Conservation (phyloP, 1,284 basidiomycete species). For the Marasmius sp. region DNA sequence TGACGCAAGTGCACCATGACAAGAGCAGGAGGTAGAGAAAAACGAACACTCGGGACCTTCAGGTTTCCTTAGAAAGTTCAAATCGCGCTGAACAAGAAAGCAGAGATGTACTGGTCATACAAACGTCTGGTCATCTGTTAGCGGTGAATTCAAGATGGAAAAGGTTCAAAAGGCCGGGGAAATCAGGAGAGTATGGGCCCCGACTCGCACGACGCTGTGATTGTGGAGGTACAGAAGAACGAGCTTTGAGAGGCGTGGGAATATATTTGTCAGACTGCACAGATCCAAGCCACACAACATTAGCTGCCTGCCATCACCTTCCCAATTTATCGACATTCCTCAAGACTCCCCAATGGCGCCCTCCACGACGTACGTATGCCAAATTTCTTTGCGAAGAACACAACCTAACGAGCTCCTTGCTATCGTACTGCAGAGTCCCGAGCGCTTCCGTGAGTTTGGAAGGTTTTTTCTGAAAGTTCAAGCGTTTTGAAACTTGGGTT, state of each 20-base stretch:
- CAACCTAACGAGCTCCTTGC: slow-evolving; percentile 15
- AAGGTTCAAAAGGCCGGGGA: no score
- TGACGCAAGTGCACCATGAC: no score
- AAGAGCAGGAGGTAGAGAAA: no score
- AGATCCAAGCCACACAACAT: slow-evolving; percentile 40
- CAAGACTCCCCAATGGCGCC: slow-evolving; percentile 61
- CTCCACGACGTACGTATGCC: slow-evolving; percentile 62
- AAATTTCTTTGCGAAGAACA: neutral
- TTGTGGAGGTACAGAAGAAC: no score
- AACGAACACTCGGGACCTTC: no score
- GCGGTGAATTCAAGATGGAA: no score
- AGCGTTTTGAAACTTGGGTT: slow-evolving; percentile 13
- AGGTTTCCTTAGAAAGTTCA: no score
- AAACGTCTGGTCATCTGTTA: no score
- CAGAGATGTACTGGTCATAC: no score
- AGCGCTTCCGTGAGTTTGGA: slow-evolving; percentile 63
- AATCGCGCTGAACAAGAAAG: no score
- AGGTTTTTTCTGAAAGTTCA: slow-evolving; percentile 14
- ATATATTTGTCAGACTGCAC: slow-evolving; percentile 44
- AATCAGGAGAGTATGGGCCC: no score
- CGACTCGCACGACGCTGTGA: no score
- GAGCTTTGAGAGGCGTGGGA: slow-evolving; percentile 26
- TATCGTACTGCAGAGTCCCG: slow-evolving; percentile 50
- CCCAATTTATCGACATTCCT: slow-evolving; percentile 24
- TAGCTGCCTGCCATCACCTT: neutral